Evolutionary conservation across 352 stramenopile genomes (phyloP).

Genomic region (Phytophthora pluvialis): DNA sequence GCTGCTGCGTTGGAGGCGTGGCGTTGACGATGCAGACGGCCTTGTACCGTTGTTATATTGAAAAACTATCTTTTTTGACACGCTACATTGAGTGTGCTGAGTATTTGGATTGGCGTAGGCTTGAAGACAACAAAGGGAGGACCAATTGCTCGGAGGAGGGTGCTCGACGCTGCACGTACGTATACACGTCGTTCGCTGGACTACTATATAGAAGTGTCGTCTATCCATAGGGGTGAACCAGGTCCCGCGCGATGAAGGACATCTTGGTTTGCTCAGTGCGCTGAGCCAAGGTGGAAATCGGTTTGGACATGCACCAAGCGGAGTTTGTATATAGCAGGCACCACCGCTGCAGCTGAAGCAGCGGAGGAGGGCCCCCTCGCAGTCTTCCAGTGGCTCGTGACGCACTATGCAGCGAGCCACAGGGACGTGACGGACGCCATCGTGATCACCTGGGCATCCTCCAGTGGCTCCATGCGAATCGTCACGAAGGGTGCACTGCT

Average conservation of each 20-base stretch:
- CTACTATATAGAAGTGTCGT: too few species aligned
- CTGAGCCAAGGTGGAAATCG: too few species aligned
- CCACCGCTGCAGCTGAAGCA: constrained; percentile 2
- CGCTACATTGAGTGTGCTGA: not conserved
- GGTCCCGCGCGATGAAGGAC: too few species aligned
- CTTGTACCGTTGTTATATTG: constrained; percentile 33
- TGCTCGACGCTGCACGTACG: too few species aligned
- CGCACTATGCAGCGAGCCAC: constrained; percentile 18
- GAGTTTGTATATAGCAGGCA: too few species aligned
- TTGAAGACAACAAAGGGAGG: too few species aligned
- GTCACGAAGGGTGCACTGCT: constrained; percentile 36
- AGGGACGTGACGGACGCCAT: constrained; percentile 38
- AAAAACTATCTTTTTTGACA: constrained; percentile 28
- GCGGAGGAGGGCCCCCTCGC: constrained; percentile 28
- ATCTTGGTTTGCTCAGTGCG: too few species aligned
- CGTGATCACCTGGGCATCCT: constrained; percentile 30
- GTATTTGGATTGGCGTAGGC: too few species aligned
- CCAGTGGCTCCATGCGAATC: constrained; percentile 38
- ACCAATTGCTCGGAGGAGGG: too few species aligned
- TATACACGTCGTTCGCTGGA: too few species aligned
- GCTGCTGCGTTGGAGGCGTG: not conserved
- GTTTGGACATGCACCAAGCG: too few species aligned
- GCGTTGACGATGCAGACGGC: constrained; percentile 6
- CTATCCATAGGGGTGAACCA: too few species aligned
- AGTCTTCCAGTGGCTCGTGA: constrained; percentile 40